phyloP scores from a whole-genome alignment of 1,284 basidiomycete species.

The Ganoderma lingzhi region DNA sequence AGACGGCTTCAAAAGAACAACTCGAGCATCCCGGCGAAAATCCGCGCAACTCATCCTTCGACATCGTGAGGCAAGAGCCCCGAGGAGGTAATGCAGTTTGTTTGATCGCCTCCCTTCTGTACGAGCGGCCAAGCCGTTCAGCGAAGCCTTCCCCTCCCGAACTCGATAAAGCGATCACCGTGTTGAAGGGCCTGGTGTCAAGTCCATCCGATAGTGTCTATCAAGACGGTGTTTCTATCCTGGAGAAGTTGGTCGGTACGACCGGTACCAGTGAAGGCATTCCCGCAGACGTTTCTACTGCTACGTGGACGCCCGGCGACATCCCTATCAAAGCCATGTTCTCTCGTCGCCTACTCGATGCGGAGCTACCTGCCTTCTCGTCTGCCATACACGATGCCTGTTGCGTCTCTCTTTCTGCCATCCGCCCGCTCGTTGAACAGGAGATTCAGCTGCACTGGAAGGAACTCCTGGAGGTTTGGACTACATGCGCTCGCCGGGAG shows the following conservation, averaged over 20 bases:
- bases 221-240: constrained; percentile 47
- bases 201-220: constrained; percentile 39
- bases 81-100: constrained; percentile 48
- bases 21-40: not conserved
- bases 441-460: constrained; percentile 57
- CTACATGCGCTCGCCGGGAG: constrained; percentile 33
- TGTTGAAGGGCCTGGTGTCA: constrained; percentile 50
- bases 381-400: constrained; percentile 33
- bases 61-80: constrained; percentile 54
- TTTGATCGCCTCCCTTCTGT: constrained; percentile 50
- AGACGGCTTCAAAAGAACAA: constrained; percentile 29
- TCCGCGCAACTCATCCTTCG: constrained; percentile 43
- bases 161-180: constrained; percentile 45
- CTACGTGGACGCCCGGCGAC: constrained; percentile 23
- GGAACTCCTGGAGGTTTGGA: constrained; percentile 51
- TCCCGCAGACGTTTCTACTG: constrained; percentile 14
- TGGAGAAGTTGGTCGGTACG: constrained; percentile 47
- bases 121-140: constrained; percentile 13
- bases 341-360: constrained; percentile 40
- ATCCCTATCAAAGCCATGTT: constrained; percentile 38
- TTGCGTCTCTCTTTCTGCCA: constrained; percentile 36
- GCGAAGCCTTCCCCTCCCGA: not conserved
- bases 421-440: constrained; percentile 50
- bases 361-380: constrained; percentile 34
- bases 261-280: constrained; percentile 36